Evolutionary conservation across 768 basidiomycete genomes (phyloP).

Genomic region (Kwoniella pini): DNA sequence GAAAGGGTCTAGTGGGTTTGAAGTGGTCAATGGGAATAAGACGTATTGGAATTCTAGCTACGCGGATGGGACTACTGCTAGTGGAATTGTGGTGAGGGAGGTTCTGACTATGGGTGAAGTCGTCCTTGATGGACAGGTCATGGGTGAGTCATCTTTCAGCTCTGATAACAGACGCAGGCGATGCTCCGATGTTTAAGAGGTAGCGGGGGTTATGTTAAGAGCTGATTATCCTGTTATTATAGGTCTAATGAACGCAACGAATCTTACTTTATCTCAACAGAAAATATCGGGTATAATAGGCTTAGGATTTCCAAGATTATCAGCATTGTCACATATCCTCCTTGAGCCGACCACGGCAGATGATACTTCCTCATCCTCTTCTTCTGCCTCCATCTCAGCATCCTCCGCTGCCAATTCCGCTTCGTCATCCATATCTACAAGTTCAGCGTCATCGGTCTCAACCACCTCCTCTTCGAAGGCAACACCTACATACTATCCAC

Average conservation of each 20-base stretch:
- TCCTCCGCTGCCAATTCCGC: conserved; percentile 3
- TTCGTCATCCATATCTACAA: conserved; percentile 19
- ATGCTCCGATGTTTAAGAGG: background rate
- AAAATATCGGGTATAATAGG: conserved; percentile 44
- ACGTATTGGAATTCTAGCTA: conserved; percentile 36
- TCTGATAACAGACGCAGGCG: background rate
- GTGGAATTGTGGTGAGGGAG: conserved; percentile 36
- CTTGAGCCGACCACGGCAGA: background rate
- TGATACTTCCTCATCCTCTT: background rate
- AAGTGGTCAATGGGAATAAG: conserved; percentile 23
- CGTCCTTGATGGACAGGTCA: conserved; percentile 18
- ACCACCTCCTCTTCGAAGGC: conserved; percentile 18
- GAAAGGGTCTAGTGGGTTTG: conserved; percentile 15
- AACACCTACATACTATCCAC: conserved; percentile 32
- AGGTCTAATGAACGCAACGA: conserved; percentile 44
- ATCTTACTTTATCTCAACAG: conserved; percentile 35
- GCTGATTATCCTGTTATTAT: background rate
- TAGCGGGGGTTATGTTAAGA: background rate
- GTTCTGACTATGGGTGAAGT: conserved; percentile 22
- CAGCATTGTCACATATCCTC: conserved; percentile 18
- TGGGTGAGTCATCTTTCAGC: conserved; percentile 25
- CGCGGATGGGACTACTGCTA: conserved; percentile 34
- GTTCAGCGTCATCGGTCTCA: conserved; percentile 2
- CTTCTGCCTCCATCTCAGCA: conserved; percentile 6
- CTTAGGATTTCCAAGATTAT: conserved; percentile 44